Percentiles rank a stretch among this genome's conserved stretches.
Conservation (phyloP, 495 filamentous ascomycete species). For the Astrocystis sublimbata region DNA sequence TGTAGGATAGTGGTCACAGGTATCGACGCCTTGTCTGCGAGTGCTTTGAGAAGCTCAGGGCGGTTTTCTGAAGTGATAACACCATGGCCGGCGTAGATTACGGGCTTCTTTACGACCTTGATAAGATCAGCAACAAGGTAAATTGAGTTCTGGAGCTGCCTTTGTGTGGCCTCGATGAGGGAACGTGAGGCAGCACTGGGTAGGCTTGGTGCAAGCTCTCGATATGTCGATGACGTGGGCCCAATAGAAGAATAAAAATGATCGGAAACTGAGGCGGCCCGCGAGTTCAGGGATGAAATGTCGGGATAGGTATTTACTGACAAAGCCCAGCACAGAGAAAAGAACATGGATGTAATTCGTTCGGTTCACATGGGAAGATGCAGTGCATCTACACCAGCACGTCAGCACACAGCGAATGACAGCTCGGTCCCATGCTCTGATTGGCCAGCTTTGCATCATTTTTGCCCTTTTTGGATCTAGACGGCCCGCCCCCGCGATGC, state of each 20-base stretch:
- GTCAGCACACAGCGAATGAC: not conserved
- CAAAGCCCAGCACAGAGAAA: no score
- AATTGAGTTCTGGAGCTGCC: slow-evolving; percentile 62
- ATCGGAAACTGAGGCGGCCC: no score
- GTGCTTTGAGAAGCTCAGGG: slow-evolving; percentile 63
- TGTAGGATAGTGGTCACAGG: slow-evolving; percentile 80
- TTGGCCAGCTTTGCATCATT: not conserved
- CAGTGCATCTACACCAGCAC: no score
- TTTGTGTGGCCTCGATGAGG: slow-evolving; percentile 57
- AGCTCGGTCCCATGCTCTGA: not conserved
- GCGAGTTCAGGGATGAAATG: no score
- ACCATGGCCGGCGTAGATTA: slow-evolving; percentile 76
- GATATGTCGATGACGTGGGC: slow-evolving; percentile 77
- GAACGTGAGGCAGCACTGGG: slow-evolving; percentile 70
- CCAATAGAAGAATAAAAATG: slow-evolving; percentile 84
- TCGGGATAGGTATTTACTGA: no score
- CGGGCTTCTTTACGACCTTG: slow-evolving; percentile 73
- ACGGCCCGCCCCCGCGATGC: not conserved
- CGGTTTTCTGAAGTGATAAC: slow-evolving; percentile 64
- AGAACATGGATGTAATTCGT: no score
- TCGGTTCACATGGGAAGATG: no score
- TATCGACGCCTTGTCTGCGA: slow-evolving; percentile 71
- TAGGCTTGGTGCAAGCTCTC: slow-evolving; percentile 71
- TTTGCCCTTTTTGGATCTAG: slow-evolving; percentile 1
- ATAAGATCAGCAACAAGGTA: slow-evolving; percentile 64